Conservation (phyloP, 495 filamentous ascomycete species). For the Xylaria scruposa region DNA sequence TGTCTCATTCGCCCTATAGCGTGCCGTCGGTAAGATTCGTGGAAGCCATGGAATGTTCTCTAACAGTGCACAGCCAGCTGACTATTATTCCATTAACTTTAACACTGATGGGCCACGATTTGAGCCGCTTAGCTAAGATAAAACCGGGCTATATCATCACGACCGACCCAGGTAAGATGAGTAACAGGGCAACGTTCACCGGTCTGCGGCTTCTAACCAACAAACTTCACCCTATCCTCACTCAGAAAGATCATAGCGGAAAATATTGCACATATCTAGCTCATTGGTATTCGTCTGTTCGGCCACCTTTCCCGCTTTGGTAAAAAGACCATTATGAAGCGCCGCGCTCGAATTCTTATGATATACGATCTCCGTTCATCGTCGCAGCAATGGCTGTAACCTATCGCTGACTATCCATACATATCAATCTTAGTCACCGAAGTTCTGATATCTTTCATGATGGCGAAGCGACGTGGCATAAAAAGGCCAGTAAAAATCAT, state of each 20-base stretch:
- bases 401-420: background rate
- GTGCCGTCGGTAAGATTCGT: background rate
- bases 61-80: background rate
- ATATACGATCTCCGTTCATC: constrained; percentile 5
- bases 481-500: background rate
- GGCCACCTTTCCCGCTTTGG: background rate
- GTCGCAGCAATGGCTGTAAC: background rate
- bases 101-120: background rate
- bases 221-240: constrained; percentile 5
- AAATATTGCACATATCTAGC: background rate
- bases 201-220: background rate
- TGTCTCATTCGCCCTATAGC: background rate
- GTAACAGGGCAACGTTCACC: background rate
- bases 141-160: background rate
- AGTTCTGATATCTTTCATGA: background rate
- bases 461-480: background rate
- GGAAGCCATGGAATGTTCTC: background rate
- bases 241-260: background rate
- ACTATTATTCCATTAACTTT: background rate
- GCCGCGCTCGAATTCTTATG: background rate
- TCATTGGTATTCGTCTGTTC: background rate
- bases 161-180: background rate
- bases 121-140: background rate
- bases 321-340: background rate
- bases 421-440: background rate